Base-by-base conservation (phyloP, 2,329 filamentous ascomycete genomes). In the Tolypocladium tundrense region DNA sequence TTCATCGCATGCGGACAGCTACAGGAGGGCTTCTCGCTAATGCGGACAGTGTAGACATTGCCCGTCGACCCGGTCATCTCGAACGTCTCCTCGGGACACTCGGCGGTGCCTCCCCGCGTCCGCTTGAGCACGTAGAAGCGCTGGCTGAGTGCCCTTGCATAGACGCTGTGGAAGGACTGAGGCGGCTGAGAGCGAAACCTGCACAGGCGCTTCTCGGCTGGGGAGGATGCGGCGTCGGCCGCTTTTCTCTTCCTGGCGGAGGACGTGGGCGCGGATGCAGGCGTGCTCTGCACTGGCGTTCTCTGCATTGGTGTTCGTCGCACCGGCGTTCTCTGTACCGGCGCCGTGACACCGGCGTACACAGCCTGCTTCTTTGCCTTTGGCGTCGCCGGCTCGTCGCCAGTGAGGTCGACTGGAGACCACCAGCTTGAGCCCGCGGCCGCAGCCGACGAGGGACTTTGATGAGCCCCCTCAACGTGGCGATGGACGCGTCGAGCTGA, bases 51-150 rank as follows among this genome's bases (percentile, higher is more conserved):
- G 68, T 88, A 88, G 58, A 88, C 75, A 61, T 88, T 88, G 19
- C 85, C 85, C 1, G 84, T 88, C 11, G 81, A 82, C 1, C 85
- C 86, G 0, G 84, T 81, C 60, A 88, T 73, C 58, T 83, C 75
- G 53, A 88, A 73, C 1, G 68, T 71, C 66, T 88, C 84, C 57
- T 77, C 72, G 0, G 77, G 78, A 48, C 70, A 75, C 1, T 71
- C 60, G 2, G 61, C 57, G 0, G 69, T 72, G 21, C 74, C 74
- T 35, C 62, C 42, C 10, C 72, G 70, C 2, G 63, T 66, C 19
- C 78, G 73, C 1, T 66, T 69, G 13, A 82, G 70, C 37, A 82
- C 74, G 60, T 73, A 81, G 66, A 81, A 76, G 58, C 74, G 69
- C 60, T 79, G 76, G 2, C 68, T 69, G 1, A 70, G 68, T 5